Conservation (phyloP, 495 filamentous ascomycete genomes). For the Hyphodiscus hymeniophilus region DNA sequence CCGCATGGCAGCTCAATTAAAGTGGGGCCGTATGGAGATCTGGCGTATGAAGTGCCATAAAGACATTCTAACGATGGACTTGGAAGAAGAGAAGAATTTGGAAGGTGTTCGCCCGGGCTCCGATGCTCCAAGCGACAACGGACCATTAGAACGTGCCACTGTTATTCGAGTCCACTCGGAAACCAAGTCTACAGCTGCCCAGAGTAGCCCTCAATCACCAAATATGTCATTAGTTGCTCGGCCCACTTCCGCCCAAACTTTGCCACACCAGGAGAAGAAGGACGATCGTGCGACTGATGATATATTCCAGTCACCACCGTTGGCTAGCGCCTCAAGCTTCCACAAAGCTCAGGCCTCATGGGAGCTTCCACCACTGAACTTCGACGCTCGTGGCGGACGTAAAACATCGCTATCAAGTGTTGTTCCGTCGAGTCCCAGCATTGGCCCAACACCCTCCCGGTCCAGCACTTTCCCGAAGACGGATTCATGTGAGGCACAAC, state of each 20-base stretch:
- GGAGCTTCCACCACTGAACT: constrained; percentile 37
- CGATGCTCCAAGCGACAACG: constrained; percentile 12
- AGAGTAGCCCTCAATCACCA: constrained; percentile 23
- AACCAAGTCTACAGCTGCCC: constrained; percentile 24
- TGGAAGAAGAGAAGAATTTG: constrained; percentile 58
- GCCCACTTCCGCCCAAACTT: constrained; percentile 15
- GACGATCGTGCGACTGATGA: constrained; percentile 18
- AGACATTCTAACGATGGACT: constrained; percentile 75
- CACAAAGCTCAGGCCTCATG: constrained; percentile 41
- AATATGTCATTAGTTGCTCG: constrained; percentile 18
- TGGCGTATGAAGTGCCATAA: constrained; percentile 88
- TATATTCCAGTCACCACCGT: constrained; percentile 23
- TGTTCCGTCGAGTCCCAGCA: constrained; percentile 17
- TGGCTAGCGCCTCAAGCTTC: constrained; percentile 29
- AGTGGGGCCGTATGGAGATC: constrained; percentile 88
- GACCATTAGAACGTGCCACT: constrained; percentile 10
- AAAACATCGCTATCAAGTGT: constrained; percentile 16
- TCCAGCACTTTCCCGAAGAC: constrained; percentile 15
- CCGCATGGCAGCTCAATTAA: constrained; percentile 78
- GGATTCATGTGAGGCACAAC: constrained; percentile 16
- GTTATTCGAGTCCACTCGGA: constrained; percentile 19
- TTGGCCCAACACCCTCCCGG: constrained; percentile 12
- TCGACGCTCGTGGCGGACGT: constrained; percentile 27
- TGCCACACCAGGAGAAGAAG: constrained; percentile 17
- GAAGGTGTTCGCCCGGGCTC: background rate